These are phyloP conservation scores for Wickerhamomyces silvicola DNA, from an alignment of 805 yeast genomes.

Conservation along the genomic window DNA sequence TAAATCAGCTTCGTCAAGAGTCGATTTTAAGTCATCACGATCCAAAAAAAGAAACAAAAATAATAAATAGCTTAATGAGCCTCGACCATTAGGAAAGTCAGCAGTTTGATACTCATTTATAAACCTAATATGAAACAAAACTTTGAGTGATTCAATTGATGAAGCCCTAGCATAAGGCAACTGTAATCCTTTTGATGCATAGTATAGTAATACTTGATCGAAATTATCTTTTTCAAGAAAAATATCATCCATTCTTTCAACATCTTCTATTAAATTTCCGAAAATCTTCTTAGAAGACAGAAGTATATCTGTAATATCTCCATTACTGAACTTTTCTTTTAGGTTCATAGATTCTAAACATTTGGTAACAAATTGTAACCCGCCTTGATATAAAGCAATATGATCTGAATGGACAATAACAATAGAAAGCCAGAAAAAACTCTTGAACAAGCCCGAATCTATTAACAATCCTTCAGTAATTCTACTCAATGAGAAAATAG, in stretches of 20 bases:
- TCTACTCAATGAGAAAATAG: slow-evolving; percentile 34
- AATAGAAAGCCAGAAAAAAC: slow-evolving; percentile 33
- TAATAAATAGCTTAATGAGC: slow-evolving; percentile 24
- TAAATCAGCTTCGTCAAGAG: slow-evolving; percentile 29
- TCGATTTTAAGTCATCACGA: slow-evolving; percentile 29
- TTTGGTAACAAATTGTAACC: slow-evolving; percentile 31
- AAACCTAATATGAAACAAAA: slow-evolving; percentile 37
- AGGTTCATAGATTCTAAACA: slow-evolving; percentile 27
- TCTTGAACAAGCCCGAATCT: slow-evolving; percentile 22
- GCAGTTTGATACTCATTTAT: slow-evolving; percentile 23
- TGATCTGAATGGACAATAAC: slow-evolving; percentile 27
- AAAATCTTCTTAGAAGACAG: slow-evolving; percentile 26
- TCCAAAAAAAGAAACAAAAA: slow-evolving; percentile 30
- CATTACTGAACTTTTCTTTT: slow-evolving; percentile 24
- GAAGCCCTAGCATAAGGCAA: slow-evolving; percentile 48
- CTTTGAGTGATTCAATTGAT: slow-evolving; percentile 39
- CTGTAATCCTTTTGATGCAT: slow-evolving; percentile 51
- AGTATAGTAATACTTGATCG: slow-evolving; percentile 41
- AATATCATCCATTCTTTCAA: slow-evolving; percentile 38
- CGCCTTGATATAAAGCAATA: slow-evolving; percentile 33
- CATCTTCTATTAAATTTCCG: slow-evolving; percentile 33
- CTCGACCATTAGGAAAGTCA: slow-evolving; percentile 4
- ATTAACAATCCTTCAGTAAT: slow-evolving; percentile 32
- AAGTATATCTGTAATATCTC: slow-evolving; percentile 20
- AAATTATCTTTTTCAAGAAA: slow-evolving; percentile 39